Conservation (phyloP, 1,284 basidiomycete species). For the Neolentinus lepideus region DNA sequence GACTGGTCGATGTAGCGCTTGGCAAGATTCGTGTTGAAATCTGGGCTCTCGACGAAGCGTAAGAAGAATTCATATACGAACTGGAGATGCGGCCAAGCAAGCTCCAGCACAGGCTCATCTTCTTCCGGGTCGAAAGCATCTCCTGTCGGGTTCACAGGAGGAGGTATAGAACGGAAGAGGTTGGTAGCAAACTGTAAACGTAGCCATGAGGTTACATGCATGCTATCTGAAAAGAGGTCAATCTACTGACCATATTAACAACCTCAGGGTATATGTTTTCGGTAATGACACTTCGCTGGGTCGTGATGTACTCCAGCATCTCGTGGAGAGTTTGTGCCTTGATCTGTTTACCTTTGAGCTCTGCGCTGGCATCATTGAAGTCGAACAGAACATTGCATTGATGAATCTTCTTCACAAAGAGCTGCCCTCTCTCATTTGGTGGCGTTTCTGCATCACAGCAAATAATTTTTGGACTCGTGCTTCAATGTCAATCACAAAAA, state of each 20-base stretch:
- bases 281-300: constrained; percentile 93
- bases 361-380: constrained; percentile 96
- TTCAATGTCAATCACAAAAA: constrained; percentile 5
- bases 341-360: constrained; percentile 96
- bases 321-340: constrained; percentile 98
- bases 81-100: constrained; percentile 99
- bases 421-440: constrained; percentile 79
- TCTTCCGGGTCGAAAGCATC: constrained; percentile 99
- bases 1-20: constrained; percentile 97
- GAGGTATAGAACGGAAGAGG: constrained; percentile 98
- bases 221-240: neutral
- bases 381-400: constrained; percentile 98
- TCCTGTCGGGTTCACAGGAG: constrained; percentile 95
- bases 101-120: constrained; percentile 97
- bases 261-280: constrained; percentile 99
- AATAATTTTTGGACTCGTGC: neutral
- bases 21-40: constrained; percentile 98
- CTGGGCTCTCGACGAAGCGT: constrained; percentile 95
- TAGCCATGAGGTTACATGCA: constrained; percentile 5
- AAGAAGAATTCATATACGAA: constrained; percentile 99
- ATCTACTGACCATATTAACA: constrained; percentile 81
- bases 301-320: constrained; percentile 99
- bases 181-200: constrained; percentile 83
- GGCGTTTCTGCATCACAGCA: constrained; percentile 66
- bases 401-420: constrained; percentile 93